Evolutionary conservation across 2,329 filamentous ascomycete species (phyloP).

Genomic region (Sarocladium strictum): DNA sequence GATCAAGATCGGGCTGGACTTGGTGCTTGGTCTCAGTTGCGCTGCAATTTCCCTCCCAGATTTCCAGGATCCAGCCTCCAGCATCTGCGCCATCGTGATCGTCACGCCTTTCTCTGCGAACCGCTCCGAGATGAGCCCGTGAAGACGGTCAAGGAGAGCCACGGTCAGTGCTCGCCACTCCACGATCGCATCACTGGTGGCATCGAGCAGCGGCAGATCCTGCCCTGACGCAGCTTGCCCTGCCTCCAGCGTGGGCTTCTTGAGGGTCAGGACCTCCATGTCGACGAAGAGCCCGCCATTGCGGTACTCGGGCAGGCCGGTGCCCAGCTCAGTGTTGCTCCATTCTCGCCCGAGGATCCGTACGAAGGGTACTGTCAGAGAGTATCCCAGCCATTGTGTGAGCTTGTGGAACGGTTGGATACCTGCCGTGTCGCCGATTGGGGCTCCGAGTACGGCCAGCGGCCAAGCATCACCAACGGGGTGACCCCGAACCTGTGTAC

Average conservation of each 20-base stretch:
- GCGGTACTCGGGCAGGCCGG: constrained; percentile 65
- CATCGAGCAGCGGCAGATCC: constrained; percentile 44
- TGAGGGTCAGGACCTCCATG: constrained; percentile 45
- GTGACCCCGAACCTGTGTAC: constrained; percentile 41
- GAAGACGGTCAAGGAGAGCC: constrained; percentile 46
- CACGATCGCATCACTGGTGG: constrained; percentile 51
- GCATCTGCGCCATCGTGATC: constrained; percentile 41
- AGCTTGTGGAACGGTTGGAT: constrained; percentile 14
- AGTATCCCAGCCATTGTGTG: constrained; percentile 65
- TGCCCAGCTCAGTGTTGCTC: constrained; percentile 49
- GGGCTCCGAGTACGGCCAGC: constrained; percentile 21
- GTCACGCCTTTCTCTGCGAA: constrained; percentile 27
- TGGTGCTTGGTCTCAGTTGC: constrained; percentile 70
- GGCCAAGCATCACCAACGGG: constrained; percentile 48
- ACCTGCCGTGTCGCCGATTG: constrained; percentile 2
- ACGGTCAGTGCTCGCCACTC: constrained; percentile 57
- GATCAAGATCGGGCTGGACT: constrained; percentile 78
- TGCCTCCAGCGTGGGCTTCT: constrained; percentile 33
- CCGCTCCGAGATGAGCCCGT: constrained; percentile 31
- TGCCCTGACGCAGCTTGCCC: constrained; percentile 37
- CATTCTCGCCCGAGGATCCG: constrained; percentile 45
- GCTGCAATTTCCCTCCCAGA: constrained; percentile 77
- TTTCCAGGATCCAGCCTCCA: constrained; percentile 51
- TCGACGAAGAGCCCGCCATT: constrained; percentile 67
- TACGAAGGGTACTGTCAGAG: constrained; percentile 60